These are phyloP conservation scores for Vanrija humicola DNA, from an alignment of 1,284 basidiomycete species.

Conservation along the genomic window DNA sequence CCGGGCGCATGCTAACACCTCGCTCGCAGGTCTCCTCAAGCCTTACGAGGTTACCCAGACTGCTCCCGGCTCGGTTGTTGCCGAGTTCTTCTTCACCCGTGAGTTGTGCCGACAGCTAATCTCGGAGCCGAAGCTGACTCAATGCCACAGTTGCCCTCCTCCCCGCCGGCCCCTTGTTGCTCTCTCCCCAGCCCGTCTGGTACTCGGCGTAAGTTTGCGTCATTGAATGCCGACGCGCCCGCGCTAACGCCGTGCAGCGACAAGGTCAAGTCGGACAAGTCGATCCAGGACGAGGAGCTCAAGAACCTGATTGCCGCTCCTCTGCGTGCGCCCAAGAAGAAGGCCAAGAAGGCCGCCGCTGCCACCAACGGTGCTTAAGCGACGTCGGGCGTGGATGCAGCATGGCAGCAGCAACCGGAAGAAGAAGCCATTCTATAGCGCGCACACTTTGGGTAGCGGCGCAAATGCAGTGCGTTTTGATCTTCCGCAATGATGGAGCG, in stretches of 20 bases:
- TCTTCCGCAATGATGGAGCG: too few relatives aligned
- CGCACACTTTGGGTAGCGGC: too few relatives aligned
- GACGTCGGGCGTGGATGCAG: neutral
- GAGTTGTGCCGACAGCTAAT: conserved; percentile 8
- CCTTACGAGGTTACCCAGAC: conserved; percentile 59
- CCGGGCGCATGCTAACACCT: neutral
- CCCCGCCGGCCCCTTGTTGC: conserved; percentile 74
- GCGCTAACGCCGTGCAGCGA: conserved; percentile 43
- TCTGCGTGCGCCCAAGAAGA: conserved; percentile 87
- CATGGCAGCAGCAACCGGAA: too few relatives aligned
- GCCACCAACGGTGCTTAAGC: conserved; percentile 4
- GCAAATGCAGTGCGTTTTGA: too few relatives aligned
- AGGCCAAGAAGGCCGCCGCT: conserved; percentile 73
- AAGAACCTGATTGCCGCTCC: conserved; percentile 72
- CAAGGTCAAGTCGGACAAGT: conserved; percentile 72
- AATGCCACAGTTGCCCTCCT: conserved; percentile 70
- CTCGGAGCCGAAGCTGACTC: conserved; percentile 2
- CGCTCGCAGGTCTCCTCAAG: conserved; percentile 36
- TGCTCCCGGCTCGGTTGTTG: conserved; percentile 72
- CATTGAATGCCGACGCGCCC: neutral
- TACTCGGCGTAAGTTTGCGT: conserved; percentile 64
- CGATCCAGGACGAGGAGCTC: conserved; percentile 79
- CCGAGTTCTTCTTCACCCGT: conserved; percentile 88
- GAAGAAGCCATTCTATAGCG: too few relatives aligned
- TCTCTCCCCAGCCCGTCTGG: conserved; percentile 85